phyloP scores from a whole-genome alignment of 2,329 filamentous ascomycete species.

The Diaporthe ilicicola region DNA sequence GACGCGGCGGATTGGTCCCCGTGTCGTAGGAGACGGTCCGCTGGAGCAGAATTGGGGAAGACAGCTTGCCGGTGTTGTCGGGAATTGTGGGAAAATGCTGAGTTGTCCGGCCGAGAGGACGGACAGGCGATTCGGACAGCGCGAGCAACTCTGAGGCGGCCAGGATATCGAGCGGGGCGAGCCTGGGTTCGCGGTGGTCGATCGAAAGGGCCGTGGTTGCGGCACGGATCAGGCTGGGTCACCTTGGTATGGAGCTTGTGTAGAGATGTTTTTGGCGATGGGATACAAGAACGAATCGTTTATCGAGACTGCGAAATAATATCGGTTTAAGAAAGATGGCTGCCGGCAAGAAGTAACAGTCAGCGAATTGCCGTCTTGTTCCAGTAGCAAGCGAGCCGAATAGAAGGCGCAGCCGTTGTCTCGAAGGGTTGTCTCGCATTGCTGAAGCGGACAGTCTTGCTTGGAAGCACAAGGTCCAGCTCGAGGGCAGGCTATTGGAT shows the following conservation, averaged over 20 bases:
- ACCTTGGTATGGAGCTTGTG: neutral
- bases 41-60: constrained; percentile 85
- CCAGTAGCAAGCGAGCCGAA: constrained; percentile 29
- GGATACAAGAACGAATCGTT: neutral
- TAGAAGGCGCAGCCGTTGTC: constrained; percentile 1
- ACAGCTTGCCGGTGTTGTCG: constrained; percentile 91
- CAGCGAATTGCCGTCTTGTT: constrained; percentile 11
- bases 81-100: constrained; percentile 31
- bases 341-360: constrained; percentile 10
- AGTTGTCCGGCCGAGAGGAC: constrained; percentile 37
- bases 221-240: constrained; percentile 1
- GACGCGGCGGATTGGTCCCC: constrained; percentile 74
- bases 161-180: constrained; percentile 34
- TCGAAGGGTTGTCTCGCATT: constrained; percentile 6
- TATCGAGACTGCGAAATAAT: constrained; percentile 25
- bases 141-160: neutral
- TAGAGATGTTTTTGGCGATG: neutral
- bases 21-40: constrained; percentile 92
- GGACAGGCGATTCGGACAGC: constrained; percentile 39
- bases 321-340: constrained; percentile 33
- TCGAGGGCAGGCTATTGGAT: constrained; percentile 20
- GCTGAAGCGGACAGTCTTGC: constrained; percentile 11
- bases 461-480: constrained; percentile 24
- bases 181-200: constrained; percentile 32
- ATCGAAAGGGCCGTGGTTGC: constrained; percentile 6